Base-by-base conservation (phyloP, 1,139 yeast species). In the Spathaspora sp. region DNA sequence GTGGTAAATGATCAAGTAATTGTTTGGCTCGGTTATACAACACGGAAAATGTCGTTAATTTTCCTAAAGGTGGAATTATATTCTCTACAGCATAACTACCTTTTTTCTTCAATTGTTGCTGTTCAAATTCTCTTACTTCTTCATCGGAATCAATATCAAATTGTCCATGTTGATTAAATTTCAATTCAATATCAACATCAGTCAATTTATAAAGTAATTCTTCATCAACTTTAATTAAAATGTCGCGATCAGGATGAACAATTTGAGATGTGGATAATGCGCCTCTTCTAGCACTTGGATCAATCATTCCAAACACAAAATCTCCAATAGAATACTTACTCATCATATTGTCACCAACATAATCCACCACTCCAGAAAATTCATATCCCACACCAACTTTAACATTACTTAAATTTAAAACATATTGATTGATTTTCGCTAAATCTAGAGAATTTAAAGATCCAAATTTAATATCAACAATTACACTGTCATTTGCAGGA, bases 371-470 rank as follows among this genome's bases (percentile, higher is more conserved):
- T 3, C 79, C 80, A 11, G 67, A 61, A 55, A 67, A 74, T 47
- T 70, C 76, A 55, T 70, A 70, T 2, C 79, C 80, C 44, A 74
- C 56, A 0, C 78, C 79, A 7, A 74, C 64, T 48, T 70, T 64
- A 42, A 61, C 61, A 44, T 70, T 67, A 49, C 76, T 67, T 34
- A 72, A 53, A 53, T 73, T 73, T 45, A 69, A 58, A 39, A 60
- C 51, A 48, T 71, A 74, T 49, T 64, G 66, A 50, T 67, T 65
- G 44, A 74, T 58, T 49, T 74, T 74, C 18, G 69, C 57, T 44
- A 72, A 55, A 47, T 74, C 80, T 47, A 59, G 61, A 7, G 77
- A 68, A 51, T 70, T 68, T 42, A 74, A 57, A n/a, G 68, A 60
- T 1, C 68, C 68, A 50, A 67, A 74, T 45, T 67, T 64, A 23